Percentiles rank a stretch among this genome's conserved stretches.
Conservation (phyloP, 2,329 filamentous ascomycete genomes). For the Aspergillus neotritici region DNA sequence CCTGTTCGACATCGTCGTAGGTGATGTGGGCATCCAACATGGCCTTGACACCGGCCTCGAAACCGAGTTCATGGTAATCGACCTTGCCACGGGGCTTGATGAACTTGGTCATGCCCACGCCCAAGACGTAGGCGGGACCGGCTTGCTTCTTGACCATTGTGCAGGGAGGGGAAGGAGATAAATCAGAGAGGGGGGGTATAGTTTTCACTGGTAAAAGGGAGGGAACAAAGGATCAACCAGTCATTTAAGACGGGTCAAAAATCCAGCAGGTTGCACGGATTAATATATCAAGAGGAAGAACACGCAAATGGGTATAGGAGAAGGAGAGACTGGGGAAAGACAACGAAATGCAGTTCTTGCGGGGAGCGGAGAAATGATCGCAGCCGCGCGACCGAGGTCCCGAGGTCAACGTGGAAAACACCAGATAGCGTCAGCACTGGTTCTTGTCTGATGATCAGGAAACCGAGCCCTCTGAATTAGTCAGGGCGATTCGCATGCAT, state of each 20-base stretch:
- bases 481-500: too few relatives aligned
- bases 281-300: not conserved
- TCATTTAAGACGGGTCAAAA: not conserved
- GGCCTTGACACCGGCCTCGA: conserved; percentile 85
- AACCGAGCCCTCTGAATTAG: too few relatives aligned
- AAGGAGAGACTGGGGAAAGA: not conserved
- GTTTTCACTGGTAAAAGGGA: conserved; percentile 33
- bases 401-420: conserved; percentile 16
- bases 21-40: conserved; percentile 72
- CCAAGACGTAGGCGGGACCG: conserved; percentile 74
- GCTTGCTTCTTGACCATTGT: conserved; percentile 49
- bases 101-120: conserved; percentile 99
- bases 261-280: not conserved
- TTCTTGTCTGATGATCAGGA: not conserved
- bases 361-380: conserved; percentile 14
- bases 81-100: conserved; percentile 93
- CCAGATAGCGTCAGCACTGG: not conserved
- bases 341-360: conserved; percentile 11
- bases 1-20: conserved; percentile 94
- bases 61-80: conserved; percentile 90
- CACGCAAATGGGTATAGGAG: conserved; percentile 1
- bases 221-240: not conserved
- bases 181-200: not conserved
- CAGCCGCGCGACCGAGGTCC: conserved; percentile 27
- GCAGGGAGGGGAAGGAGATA: not conserved